Conservation (phyloP, 75 land plant genomes). For the Sequoiadendron giganteum region DNA sequence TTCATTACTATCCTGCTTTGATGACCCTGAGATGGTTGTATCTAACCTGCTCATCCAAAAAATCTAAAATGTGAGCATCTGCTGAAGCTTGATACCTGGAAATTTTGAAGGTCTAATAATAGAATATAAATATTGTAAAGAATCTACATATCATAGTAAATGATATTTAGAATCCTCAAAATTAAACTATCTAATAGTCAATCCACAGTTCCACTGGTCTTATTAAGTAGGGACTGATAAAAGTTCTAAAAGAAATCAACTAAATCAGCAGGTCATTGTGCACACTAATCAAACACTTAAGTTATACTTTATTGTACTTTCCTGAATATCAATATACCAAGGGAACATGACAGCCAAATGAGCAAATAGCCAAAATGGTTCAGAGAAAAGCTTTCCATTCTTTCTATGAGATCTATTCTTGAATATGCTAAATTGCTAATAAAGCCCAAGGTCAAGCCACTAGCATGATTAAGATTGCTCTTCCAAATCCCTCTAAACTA, state of each 20-base stretch:
- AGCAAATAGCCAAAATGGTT: neutral
- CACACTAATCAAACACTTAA: neutral
- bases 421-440: neutral
- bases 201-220: neutral
- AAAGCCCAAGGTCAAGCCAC: neutral
- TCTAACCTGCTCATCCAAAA: constrained; percentile 68
- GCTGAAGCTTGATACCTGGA: neutral
- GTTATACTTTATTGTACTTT: neutral
- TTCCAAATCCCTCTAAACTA: neutral
- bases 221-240: neutral
- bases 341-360: neutral
- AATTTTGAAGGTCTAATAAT: constrained; percentile 1
- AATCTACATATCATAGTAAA: neutral
- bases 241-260: neutral
- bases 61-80: neutral
- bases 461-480: neutral
- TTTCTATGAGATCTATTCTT: neutral
- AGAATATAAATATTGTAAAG: neutral
- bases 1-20: constrained; percentile 90
- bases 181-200: neutral
- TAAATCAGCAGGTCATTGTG: neutral
- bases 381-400: neutral
- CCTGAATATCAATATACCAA: neutral
- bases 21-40: constrained; percentile 92
- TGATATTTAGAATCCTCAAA: neutral